Percentiles rank a stretch among this genome's conserved stretches.
Conservation (phyloP, 2,329 filamentous ascomycete species). For the Aspergillus aculeatus region DNA sequence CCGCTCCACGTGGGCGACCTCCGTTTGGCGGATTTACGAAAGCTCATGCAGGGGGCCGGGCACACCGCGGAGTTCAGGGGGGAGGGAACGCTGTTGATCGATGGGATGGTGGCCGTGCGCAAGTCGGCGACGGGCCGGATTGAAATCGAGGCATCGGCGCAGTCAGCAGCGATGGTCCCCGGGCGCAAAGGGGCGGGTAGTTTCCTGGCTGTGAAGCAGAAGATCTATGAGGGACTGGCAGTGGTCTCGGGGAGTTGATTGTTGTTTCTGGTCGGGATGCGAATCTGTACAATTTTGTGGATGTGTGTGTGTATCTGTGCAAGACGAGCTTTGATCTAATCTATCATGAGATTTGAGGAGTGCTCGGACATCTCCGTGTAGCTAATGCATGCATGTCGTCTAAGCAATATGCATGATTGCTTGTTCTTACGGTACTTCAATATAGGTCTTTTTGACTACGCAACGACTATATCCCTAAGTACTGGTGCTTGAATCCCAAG, state of each 20-base stretch:
- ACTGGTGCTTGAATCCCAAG: too few relatives aligned
- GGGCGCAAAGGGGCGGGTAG: constrained; percentile 59
- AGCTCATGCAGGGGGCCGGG: constrained; percentile 76
- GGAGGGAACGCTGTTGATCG: constrained; percentile 86
- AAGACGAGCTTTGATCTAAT: neutral
- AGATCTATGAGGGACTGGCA: constrained; percentile 90
- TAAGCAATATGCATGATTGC: neutral
- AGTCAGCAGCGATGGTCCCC: constrained; percentile 47
- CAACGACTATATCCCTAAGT: too few relatives aligned
- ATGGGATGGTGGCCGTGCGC: constrained; percentile 80
- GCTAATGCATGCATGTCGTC: neutral
- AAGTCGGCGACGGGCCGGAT: constrained; percentile 86
- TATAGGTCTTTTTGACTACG: neutral
- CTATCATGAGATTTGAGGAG: neutral
- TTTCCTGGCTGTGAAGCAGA: constrained; percentile 83
- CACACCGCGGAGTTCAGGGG: constrained; percentile 91
- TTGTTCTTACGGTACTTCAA: neutral
- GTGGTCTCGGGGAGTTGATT: constrained; percentile 72
- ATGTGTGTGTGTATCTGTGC: neutral
- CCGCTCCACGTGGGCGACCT: constrained; percentile 94
- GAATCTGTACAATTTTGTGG: neutral
- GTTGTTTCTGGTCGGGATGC: constrained; percentile 5
- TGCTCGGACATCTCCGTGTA: neutral
- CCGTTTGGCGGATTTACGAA: constrained; percentile 80
- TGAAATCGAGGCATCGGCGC: constrained; percentile 76